These are phyloP conservation scores for Harringtonia lauricola DNA, from an alignment of 2,329 filamentous ascomycete genomes.

Conservation along the genomic window DNA sequence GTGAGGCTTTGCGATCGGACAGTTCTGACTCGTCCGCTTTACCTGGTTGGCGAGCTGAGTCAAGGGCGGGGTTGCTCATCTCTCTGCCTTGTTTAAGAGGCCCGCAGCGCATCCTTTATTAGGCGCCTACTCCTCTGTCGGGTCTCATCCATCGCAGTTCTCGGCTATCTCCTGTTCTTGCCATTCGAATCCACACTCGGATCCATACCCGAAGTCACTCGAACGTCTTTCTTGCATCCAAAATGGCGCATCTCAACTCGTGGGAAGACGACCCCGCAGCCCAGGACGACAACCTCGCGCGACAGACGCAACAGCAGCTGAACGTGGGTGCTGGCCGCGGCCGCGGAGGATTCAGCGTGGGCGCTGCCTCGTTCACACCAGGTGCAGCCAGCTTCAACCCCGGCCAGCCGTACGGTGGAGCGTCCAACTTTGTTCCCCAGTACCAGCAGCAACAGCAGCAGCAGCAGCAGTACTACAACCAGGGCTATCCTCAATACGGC, in stretches of 20 bases:
- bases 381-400: constrained; percentile 54
- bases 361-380: constrained; percentile 61
- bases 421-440: constrained; percentile 26
- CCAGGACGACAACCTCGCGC: constrained; percentile 68
- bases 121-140: too few relatives aligned
- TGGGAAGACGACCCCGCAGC: constrained; percentile 83
- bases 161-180: too few relatives aligned
- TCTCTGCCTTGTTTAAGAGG: too few relatives aligned
- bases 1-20: too few relatives aligned
- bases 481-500: constrained; percentile 20
- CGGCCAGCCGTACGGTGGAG: constrained; percentile 49
- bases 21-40: too few relatives aligned
- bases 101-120: too few relatives aligned
- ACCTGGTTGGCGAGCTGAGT: too few relatives aligned
- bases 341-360: constrained; percentile 44
- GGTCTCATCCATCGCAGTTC: too few relatives aligned
- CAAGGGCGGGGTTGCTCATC: too few relatives aligned
- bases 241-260: constrained; percentile 64
- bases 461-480: constrained; percentile 11
- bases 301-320: constrained; percentile 64
- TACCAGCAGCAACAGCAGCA: constrained; percentile 14
- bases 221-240: not conserved
- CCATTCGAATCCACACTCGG: too few relatives aligned
- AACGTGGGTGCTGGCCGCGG: constrained; percentile 40
- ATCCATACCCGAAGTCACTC: too few relatives aligned